These are phyloP conservation scores for Aspergillus sp. DNA, from an alignment of 2,329 filamentous ascomycete genomes.

Conservation along the genomic window DNA sequence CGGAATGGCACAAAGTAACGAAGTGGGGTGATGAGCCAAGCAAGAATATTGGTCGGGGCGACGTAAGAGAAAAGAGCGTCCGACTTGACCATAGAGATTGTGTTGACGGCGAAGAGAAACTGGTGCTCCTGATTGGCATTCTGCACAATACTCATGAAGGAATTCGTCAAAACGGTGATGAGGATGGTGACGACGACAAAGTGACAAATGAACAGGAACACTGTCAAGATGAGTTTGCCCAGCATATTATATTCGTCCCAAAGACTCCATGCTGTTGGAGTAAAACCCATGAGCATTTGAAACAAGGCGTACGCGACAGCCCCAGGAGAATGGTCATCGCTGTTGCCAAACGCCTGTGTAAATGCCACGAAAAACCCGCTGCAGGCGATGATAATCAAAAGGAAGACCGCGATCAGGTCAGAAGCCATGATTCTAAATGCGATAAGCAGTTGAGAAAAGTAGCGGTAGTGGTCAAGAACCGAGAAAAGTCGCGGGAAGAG, in stretches of 20 bases:
- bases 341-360: slow-evolving; percentile 73
- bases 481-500: slow-evolving; percentile 90
- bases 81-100: slow-evolving; percentile 98
- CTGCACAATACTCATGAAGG: slow-evolving; percentile 90
- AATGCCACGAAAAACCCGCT: slow-evolving; percentile 97
- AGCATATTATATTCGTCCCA: slow-evolving; percentile 81
- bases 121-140: slow-evolving; percentile 91
- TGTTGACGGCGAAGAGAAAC: slow-evolving; percentile 94
- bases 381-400: slow-evolving; percentile 82
- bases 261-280: slow-evolving; percentile 87
- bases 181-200: slow-evolving; percentile 93
- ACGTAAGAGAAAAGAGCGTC: slow-evolving; percentile 93
- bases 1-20: slow-evolving; percentile 78
- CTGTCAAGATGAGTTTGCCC: slow-evolving; percentile 71
- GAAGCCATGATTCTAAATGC: slow-evolving; percentile 93
- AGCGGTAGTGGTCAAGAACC: slow-evolving; percentile 89
- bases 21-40: slow-evolving; percentile 83
- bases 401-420: slow-evolving; percentile 80
- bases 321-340: slow-evolving; percentile 61
- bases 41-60: slow-evolving; percentile 86
- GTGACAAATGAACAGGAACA: slow-evolving; percentile 93
- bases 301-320: slow-evolving; percentile 89
- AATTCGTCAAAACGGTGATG: slow-evolving; percentile 94
- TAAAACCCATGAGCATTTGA: slow-evolving; percentile 94
- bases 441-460: slow-evolving; percentile 92